Base-by-base conservation (phyloP, 1,139 yeast species). In the Pneumocystis oryctolagi region DNA sequence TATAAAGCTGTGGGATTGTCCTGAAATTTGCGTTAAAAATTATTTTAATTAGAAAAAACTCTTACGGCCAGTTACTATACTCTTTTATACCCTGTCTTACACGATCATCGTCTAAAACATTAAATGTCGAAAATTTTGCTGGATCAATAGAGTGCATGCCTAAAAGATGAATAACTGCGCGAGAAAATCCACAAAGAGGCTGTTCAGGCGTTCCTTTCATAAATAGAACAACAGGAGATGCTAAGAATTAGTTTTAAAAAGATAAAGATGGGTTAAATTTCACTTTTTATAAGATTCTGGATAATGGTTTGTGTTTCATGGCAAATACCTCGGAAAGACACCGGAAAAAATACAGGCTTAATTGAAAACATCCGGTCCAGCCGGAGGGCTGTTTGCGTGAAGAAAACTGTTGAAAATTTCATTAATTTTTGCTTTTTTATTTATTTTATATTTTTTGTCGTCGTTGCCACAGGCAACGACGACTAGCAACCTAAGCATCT, bases 111-210 rank as follows among this genome's bases (percentile, higher is more conserved):
- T 92, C 98, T 68, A 94, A 79, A 0, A 94, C 98, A 71, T 94
- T 92, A 76, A 87, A 94, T 47, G 98, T 98, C 60, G 97, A 97
- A 75, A 94, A 90, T 74, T 92, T 90, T 60, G 78, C 81, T 5
- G 98, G 98, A 74, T 94, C 97, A 39, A 94, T 97, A 64, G 98
- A 98, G 73, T 90, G 95, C 73, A 89, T 94, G 25, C 98, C 97
- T 67, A 94, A 80, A 61, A 89, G 82, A 73, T 89, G 94, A 69
- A 94, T 90, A 20, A 97, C 88, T 62, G 96, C 95, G 71, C 96
- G 82, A 5, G 97, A 89, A 72, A 94, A 94, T 1, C 99, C 98
- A 78, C 99, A 94, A 71, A 89, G 95, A 37, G 99, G 99, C 65
- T 87, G 89, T 71, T 90, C 97, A 1, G 99, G 99, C 0, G 98